phyloP scores from a whole-genome alignment of 2,329 filamentous ascomycete species.

The Penicillium frequentans region DNA sequence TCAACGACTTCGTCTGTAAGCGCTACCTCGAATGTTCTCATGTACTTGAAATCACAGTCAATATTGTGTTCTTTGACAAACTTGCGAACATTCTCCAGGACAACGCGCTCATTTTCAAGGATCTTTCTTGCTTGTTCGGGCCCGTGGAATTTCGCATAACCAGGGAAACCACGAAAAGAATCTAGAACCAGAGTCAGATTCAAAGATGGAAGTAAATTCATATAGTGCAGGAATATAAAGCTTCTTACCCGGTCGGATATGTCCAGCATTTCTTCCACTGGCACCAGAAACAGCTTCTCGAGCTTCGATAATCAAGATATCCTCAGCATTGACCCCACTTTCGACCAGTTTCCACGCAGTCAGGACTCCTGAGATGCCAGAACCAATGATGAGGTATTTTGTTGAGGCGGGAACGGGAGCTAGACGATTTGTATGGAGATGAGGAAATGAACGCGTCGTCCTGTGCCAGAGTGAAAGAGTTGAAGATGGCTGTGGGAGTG shows the following conservation, averaged over 20 bases:
- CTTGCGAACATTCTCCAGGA: neutral
- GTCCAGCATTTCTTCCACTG: constrained; percentile 48
- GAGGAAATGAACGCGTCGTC: constrained; percentile 45
- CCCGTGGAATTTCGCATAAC: constrained; percentile 2
- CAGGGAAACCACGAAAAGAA: constrained; percentile 2
- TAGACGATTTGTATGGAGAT: constrained; percentile 42
- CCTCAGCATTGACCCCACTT: constrained; percentile 31
- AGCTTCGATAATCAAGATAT: constrained; percentile 46
- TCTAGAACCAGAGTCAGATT: neutral
- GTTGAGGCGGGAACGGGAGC: constrained; percentile 27
- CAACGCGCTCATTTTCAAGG: constrained; percentile 3
- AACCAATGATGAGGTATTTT: constrained; percentile 45
- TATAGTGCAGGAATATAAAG: neutral
- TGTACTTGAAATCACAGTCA: constrained; percentile 1
- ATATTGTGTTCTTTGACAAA: constrained; percentile 1
- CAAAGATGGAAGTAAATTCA: no score
- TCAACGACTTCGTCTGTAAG: neutral
- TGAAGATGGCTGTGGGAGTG: constrained; percentile 1
- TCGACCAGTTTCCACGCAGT: constrained; percentile 45
- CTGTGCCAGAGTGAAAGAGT: constrained; percentile 40
- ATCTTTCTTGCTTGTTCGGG: constrained; percentile 7
- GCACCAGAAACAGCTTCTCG: constrained; percentile 48
- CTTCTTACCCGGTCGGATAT: constrained; percentile 36
- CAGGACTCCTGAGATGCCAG: constrained; percentile 44
- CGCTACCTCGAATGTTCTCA: constrained; percentile 2